Evolutionary conservation across 2,329 filamentous ascomycete species (phyloP).

Genomic region (Penicillium corylophilum): DNA sequence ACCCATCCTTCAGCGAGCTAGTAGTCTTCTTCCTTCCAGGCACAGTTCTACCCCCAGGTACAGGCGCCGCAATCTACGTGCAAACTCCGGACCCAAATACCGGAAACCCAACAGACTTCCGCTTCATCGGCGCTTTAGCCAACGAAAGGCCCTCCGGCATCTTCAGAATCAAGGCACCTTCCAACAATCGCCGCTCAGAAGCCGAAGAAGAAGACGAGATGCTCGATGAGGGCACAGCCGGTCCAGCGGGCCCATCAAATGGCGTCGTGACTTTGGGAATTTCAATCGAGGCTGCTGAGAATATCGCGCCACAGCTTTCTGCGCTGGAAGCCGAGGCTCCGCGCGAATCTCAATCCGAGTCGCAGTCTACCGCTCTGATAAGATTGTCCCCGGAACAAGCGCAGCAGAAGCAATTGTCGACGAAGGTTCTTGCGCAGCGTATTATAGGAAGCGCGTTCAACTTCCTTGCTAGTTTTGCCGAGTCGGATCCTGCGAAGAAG

Average conservation of each 20-base stretch:
- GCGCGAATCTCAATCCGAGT: constrained; percentile 12
- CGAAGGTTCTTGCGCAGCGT: constrained; percentile 78
- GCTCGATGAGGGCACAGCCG: constrained; percentile 48
- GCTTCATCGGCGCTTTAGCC: constrained; percentile 83
- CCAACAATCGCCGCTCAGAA: constrained; percentile 25
- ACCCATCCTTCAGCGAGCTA: constrained; percentile 66
- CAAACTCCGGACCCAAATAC: constrained; percentile 58
- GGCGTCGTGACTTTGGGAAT: constrained; percentile 74
- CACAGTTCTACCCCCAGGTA: constrained; percentile 67
- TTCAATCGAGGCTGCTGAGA: constrained; percentile 71
- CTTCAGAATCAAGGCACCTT: constrained; percentile 65
- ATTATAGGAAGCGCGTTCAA: constrained; percentile 98
- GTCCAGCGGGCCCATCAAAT: constrained; percentile 21
- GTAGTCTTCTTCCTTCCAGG: constrained; percentile 87
- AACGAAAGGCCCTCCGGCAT: constrained; percentile 89
- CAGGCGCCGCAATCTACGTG: constrained; percentile 87
- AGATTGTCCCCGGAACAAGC: constrained; percentile 25
- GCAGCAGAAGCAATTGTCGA: constrained; percentile 53
- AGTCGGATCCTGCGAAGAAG: constrained; percentile 51
- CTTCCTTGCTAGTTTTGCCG: constrained; percentile 84
- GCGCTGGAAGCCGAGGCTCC: constrained; percentile 47
- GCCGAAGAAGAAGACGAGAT: constrained; percentile 43
- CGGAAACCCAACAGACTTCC: constrained; percentile 58
- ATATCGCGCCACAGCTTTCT: constrained; percentile 69
- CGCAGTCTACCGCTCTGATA: constrained; percentile 30